Evolutionary conservation across 257 asterid species (phyloP).

Genomic region (Plantago ovata): DNA sequence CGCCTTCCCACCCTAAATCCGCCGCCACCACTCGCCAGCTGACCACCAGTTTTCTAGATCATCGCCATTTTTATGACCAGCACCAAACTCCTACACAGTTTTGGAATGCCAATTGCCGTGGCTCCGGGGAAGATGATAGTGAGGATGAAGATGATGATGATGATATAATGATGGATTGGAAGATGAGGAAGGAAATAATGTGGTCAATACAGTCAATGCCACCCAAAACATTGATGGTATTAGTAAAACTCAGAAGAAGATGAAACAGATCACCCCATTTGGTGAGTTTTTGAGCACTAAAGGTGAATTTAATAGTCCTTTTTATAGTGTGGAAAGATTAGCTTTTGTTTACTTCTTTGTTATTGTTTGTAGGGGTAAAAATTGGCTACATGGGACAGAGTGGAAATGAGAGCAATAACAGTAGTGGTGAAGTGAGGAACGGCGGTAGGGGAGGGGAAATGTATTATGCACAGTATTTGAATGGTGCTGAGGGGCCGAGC

Average conservation of each 20-base stretch:
- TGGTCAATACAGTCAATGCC: slow-evolving; percentile 35
- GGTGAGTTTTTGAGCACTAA: slow-evolving; percentile 32
- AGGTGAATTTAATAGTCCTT: no score
- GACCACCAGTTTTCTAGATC: slow-evolving; percentile 57
- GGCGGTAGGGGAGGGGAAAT: slow-evolving; percentile 42
- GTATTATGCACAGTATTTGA: slow-evolving; percentile 50
- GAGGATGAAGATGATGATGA: slow-evolving; percentile 42
- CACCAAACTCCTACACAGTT: slow-evolving; percentile 49
- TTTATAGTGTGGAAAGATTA: background rate
- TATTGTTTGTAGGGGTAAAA: slow-evolving; percentile 36
- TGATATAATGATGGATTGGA: slow-evolving; percentile 36
- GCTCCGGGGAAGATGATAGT: slow-evolving; percentile 56
- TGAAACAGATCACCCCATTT: slow-evolving; percentile 38
- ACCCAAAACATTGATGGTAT: slow-evolving; percentile 29
- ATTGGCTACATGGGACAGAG: slow-evolving; percentile 39
- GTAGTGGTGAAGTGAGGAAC: slow-evolving; percentile 41
- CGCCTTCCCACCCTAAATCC: no score
- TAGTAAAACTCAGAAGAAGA: slow-evolving; percentile 29
- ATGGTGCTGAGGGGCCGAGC: slow-evolving; percentile 52
- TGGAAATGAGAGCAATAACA: slow-evolving; percentile 34
- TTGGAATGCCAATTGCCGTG: slow-evolving; percentile 45
- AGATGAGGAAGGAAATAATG: slow-evolving; percentile 32
- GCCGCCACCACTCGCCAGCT: no score
- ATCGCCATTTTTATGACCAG: slow-evolving; percentile 40
- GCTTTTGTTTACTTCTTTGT: slow-evolving; percentile 8